These are phyloP conservation scores for Axilococcus clingmanii DNA, from an alignment of 139 green algal species.

Conservation along the genomic window DNA sequence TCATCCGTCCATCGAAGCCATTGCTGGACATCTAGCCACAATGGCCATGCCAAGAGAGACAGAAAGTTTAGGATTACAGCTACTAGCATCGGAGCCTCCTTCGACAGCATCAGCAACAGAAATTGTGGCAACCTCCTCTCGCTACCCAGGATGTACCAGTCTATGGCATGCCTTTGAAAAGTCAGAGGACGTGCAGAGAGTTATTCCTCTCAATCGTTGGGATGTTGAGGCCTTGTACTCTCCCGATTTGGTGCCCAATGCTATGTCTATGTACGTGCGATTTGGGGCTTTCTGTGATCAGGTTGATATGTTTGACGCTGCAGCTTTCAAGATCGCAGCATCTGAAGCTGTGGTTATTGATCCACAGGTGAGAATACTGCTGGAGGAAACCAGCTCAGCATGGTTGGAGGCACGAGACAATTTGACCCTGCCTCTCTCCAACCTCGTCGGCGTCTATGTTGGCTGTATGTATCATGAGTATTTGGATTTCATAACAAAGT, in stretches of 20 bases:
- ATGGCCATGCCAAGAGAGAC: no score
- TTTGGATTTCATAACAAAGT: slow-evolving; percentile 4
- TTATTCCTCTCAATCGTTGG: slow-evolving; percentile 20
- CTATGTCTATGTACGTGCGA: slow-evolving; percentile 16
- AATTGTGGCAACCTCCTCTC: neutral
- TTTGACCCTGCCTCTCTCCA: neutral
- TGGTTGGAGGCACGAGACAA: neutral
- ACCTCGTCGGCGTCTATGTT: slow-evolving; percentile 24
- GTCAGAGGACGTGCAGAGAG: slow-evolving; percentile 9
- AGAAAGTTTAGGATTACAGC: no score
- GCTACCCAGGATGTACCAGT: slow-evolving; percentile 1
- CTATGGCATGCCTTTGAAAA: neutral
- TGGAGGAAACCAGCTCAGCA: slow-evolving; percentile 6
- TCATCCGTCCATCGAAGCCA: slow-evolving; percentile 25
- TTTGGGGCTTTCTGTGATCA: slow-evolving; percentile 49
- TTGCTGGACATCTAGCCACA: neutral
- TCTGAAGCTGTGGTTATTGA: slow-evolving; percentile 48
- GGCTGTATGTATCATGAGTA: slow-evolving; percentile 50
- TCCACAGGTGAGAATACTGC: slow-evolving; percentile 67
- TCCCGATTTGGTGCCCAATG: neutral
- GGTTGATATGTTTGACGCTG: slow-evolving; percentile 51
- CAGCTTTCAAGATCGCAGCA: slow-evolving; percentile 39
- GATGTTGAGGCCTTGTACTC: slow-evolving; percentile 18
- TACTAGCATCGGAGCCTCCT: neutral
- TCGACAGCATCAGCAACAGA: neutral